These are phyloP conservation scores for Sugiyamaella boreocaroliniensis DNA, from an alignment of 805 yeast species.

Conservation along the genomic window DNA sequence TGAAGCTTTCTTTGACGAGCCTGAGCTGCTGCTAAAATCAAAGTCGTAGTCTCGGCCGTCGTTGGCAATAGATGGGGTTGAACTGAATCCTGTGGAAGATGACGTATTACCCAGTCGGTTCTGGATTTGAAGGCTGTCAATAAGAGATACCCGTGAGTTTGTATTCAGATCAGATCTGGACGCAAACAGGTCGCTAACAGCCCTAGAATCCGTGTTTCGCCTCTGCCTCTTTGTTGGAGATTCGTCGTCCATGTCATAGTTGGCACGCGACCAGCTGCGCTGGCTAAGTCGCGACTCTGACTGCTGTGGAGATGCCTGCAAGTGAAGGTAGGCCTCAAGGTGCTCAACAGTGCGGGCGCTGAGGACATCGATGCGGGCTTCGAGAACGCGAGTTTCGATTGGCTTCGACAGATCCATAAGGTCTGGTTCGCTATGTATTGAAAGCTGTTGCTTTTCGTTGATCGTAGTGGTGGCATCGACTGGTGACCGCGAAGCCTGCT, in stretches of 20 bases:
- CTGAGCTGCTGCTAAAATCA: constrained; percentile 4
- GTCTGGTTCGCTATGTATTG: neutral
- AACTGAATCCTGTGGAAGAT: constrained; percentile 9
- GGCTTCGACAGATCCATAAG: neutral
- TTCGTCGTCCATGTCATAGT: constrained; percentile 4
- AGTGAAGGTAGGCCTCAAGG: constrained; percentile 15
- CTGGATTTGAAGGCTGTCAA: constrained; percentile 15
- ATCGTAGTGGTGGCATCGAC: neutral
- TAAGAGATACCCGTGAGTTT: constrained; percentile 5
- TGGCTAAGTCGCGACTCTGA: neutral
- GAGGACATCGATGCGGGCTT: constrained; percentile 24
- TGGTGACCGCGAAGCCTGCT: neutral
- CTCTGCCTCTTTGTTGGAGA: constrained; percentile 13
- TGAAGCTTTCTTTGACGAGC: neutral
- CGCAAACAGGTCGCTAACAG: neutral
- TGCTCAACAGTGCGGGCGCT: constrained; percentile 29
- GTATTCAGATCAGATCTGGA: neutral
- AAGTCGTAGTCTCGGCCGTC: constrained; percentile 1
- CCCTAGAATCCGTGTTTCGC: neutral
- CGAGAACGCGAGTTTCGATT: neutral
- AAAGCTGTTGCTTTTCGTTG: neutral
- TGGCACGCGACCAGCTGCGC: neutral
- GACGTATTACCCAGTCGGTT: constrained; percentile 14
- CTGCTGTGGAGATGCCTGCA: no score
- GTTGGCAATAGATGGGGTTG: neutral